Evolutionary conservation across 768 basidiomycete species (phyloP), one percentile per base, ranked within the genome.

Genomic region (Gyrodon lividus): DNA sequence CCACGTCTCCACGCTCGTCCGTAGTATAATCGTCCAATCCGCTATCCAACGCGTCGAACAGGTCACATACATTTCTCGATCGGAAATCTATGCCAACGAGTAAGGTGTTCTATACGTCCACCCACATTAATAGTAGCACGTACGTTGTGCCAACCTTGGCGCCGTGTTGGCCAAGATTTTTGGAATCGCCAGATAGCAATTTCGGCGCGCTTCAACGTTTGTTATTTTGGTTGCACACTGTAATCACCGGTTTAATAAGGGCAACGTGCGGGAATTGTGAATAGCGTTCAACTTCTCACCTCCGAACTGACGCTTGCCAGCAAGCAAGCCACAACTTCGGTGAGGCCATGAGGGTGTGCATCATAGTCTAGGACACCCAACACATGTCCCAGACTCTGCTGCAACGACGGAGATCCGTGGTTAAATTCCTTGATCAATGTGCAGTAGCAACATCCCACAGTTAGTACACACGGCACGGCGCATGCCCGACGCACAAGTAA

Each of bases 1-100:
- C 96, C 33, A 99, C 88, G 64, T 99, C 97, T 4, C 96, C 96
- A 57, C 96, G 84, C 65, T 97, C 90, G 65, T 99, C 96, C 43
- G 82, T 83, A 5, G 91, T 88, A 64, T 98, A 99, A 72, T 99
- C 95, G 17, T 82, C 76, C 46, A 99, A 70, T 4, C 92, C 94
- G n/a, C 63, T 66, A n/a, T 86, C 67, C 33, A 91, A 63, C 17
- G 80, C 77, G 48, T 78, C 72, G 45, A 87, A 73, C 48, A 91
- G 64, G 4, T 72, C 62, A 48, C 72, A 68, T 45, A 85, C 72
- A 33, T 73, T 56, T 33, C 69, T 69, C 34, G 77, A 66, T 43
- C 75, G 71, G 52, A 87, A 57, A 55, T 71, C 88, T 89, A 52
- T 24, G 30, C 14, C 24, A 24, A 48, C 10, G 26, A 43, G 47